Base-by-base conservation (phyloP, 169 alveolate species). In the Plasmodium blacklocki region DNA sequence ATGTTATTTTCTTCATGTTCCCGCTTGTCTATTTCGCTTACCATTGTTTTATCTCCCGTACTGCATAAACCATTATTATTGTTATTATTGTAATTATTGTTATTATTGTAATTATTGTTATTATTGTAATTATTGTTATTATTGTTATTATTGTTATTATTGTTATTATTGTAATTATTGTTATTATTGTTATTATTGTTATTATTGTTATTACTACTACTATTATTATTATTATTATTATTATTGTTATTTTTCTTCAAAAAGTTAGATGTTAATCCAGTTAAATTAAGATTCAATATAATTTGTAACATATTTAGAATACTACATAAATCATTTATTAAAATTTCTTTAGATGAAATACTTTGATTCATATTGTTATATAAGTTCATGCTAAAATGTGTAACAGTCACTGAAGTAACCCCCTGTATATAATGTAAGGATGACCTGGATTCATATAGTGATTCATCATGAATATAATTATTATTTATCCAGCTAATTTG, bases 401-500 rank as follows among this genome's bases (percentile, higher is more conserved):
- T 71, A 6, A 83, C 74, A 1, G 83, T 70, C 14, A 83, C 47
- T 7, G 91, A 83, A 0, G 59, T 59, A 50, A 83, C 60, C n/a
- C 39, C 45, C 63, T 58, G 56, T 7, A 83, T 83, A n/a, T 83
- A 62, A 14, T 58, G 50, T 62, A 83, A 62, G 14, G 85, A 64
- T 39, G 68, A 73, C 26, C 60, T 68, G 2, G 86, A 52, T 59
- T 83, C 91, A 29, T 70, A 83, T 62, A 83, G 52, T 43, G 86
- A 70, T 47, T 83, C 91, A 2, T 83, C 91, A 58, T 83, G 85
- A 47, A 71, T 73, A 45, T 83, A 83, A 50, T 83, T 71, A 29
- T 83, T 68, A 32, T 83, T 83, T 58, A 83, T 50, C 91, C 91
- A 83, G 45, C 91, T 83, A 26, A 83, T 47, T 18, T 83, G 74